These are phyloP conservation scores for Helichrysum umbraculigerum DNA, from an alignment of 129 eudicot species.

Conservation along the genomic window DNA sequence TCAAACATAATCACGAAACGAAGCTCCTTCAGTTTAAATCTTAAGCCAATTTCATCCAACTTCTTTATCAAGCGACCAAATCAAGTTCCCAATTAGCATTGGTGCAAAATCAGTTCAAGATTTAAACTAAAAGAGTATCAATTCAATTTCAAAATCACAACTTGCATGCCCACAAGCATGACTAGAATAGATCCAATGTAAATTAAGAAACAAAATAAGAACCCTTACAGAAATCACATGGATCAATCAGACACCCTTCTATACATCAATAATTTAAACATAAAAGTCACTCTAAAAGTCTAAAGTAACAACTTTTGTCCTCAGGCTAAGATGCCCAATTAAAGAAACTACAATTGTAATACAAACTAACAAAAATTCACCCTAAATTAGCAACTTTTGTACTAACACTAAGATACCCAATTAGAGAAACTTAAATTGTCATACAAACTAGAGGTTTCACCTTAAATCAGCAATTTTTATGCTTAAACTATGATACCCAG, in stretches of 20 bases:
- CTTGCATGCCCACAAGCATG: not conserved
- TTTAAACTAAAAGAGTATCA: not conserved
- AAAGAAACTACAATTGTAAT: not conserved
- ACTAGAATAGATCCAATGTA: not conserved
- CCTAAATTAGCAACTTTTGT: not conserved
- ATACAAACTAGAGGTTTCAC: not conserved
- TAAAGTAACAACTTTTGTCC: not conserved
- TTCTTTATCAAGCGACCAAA: not conserved
- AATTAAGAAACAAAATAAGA: not conserved
- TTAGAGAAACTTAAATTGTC: not conserved
- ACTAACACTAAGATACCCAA: not conserved
- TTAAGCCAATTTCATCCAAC: not conserved
- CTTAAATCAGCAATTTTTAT: not conserved
- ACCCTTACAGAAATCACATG: not conserved
- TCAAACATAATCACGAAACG: not conserved
- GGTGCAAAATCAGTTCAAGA: not conserved
- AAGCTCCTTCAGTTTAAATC: not conserved
- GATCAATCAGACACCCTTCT: not conserved
- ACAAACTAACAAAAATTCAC: not conserved
- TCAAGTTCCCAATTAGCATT: conserved; percentile 5
- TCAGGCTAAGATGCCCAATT: conserved; percentile 1
- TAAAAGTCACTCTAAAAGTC: not conserved
- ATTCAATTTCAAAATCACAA: not conserved
- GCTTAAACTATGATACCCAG: not conserved
- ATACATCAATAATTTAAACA: not conserved